Evolutionary conservation across 2,329 filamentous ascomycete genomes (phyloP), one percentile per base, ranked within the genome.

Genomic region (Triangularia verruculosa): DNA sequence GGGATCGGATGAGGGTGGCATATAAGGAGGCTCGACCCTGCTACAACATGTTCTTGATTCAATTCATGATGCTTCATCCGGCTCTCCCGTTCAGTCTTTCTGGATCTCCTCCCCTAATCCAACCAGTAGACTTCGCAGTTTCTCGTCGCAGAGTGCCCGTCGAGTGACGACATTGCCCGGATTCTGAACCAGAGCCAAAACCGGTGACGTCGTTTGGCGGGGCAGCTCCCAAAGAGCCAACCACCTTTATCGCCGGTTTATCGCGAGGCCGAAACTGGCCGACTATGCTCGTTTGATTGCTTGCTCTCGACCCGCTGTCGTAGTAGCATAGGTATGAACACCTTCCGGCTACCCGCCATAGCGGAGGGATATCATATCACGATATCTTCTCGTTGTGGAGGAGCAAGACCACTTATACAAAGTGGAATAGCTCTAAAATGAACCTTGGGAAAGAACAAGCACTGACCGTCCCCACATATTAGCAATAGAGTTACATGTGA

Each of bases 401-500:
- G 13, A 39, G 7, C 39, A 20, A 15, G n/a, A 47, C 6, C 39
- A 47, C n/a, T 17, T 20, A 17, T 47, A 22, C n/a, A 47, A 47
- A 47, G 11, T 2, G 34, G 13, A 17, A 39, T 39, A 39, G 34
- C 34, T 17, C 34, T 6, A 17, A n/a, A n/a, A 5, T 39, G 15
- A 39, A 13, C 34, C 34, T 15, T n/a, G n/a, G 17, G 34, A n/a
- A 39, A 39, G 4, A 17, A 20, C 39, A 43, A 43, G 15, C 34
- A 47, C 39, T 47, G 39, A 20, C 39, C 39, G 20, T n/a, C 57
- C 39, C 57, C 57, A 30, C 34, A 59, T 39, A 59, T 59, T 59
- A 59, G 57, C 57, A 30, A n/a, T n/a, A n/a, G n/a, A 59, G 30
- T 59, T 11, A 17, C 57, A 59, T 59, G 57, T 59, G 57, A 59